A percentile compares a stretch with the other conserved stretches of the same genome.
These are phyloP conservation scores for Globisporangium radiosum DNA, from an alignment of 352 stramenopile genomes.

Conservation along the genomic window DNA sequence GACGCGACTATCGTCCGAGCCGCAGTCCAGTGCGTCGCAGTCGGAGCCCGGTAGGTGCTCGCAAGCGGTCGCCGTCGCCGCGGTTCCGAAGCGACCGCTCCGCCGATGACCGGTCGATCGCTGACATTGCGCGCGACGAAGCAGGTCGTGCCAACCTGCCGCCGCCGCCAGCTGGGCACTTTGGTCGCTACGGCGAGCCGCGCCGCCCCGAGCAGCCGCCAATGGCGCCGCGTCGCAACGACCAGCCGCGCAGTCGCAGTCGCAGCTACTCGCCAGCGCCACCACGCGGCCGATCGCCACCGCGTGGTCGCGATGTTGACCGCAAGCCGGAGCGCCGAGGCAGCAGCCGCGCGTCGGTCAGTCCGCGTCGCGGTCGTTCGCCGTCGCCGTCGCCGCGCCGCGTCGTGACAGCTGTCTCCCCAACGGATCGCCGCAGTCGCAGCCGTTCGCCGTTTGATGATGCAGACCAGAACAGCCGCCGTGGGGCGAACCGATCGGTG, in stretches of 20 bases:
- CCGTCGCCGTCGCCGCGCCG: constrained; percentile 1
- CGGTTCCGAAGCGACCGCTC: constrained; percentile 32
- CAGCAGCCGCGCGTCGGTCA: background rate
- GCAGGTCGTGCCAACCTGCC: background rate
- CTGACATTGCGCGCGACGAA: background rate
- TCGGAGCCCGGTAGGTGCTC: background rate
- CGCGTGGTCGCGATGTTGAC: constrained; percentile 3
- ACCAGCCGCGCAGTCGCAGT: constrained; percentile 10
- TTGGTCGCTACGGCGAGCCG: background rate
- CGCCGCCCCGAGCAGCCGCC: background rate
- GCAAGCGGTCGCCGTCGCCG: background rate
- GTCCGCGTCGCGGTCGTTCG: background rate
- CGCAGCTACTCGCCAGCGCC: constrained; percentile 1
- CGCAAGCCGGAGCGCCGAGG: background rate
- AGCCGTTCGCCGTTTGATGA: background rate
- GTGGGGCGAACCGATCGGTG: background rate
- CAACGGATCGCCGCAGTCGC: background rate
- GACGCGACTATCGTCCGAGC: background rate
- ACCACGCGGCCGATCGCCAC: constrained; percentile 1
- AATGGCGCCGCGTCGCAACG: constrained; percentile 1
- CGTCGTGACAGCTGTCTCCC: background rate
- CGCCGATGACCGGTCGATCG: background rate
- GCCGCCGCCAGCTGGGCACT: background rate
- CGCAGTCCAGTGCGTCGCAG: background rate
- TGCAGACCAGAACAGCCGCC: background rate